These are phyloP conservation scores for Fomitiporia mediterranea DNA, from an alignment of 1,284 basidiomycete species.

Conservation along the genomic window DNA sequence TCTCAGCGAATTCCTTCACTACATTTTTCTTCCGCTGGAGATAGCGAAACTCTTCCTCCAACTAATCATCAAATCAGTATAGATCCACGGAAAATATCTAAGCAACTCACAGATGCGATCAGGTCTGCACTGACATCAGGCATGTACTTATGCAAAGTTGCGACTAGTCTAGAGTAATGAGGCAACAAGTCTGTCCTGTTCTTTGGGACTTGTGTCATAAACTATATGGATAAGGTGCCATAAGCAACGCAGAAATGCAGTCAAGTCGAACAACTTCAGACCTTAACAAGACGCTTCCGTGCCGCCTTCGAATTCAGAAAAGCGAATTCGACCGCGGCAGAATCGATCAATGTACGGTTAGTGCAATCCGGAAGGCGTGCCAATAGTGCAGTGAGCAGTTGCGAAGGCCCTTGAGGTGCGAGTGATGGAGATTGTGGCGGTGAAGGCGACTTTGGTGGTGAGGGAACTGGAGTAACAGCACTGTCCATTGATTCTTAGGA, in stretches of 20 bases:
- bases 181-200: constrained; percentile 89
- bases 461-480: constrained; percentile 56
- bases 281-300: constrained; percentile 84
- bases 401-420: constrained; percentile 84
- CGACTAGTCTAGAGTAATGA: constrained; percentile 88
- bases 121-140: constrained; percentile 86
- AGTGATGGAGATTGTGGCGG: constrained; percentile 63
- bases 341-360: constrained; percentile 89
- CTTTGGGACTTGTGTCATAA: constrained; percentile 81
- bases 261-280: constrained; percentile 28
- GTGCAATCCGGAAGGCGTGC: constrained; percentile 91
- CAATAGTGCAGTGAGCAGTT: constrained; percentile 88
- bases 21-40: constrained; percentile 93
- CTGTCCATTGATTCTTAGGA: constrained; percentile 29
- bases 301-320: constrained; percentile 96
- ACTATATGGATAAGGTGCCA: constrained; percentile 41
- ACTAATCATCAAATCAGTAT: constrained; percentile 42
- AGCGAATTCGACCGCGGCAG: constrained; percentile 93
- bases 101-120: constrained; percentile 62
- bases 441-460: constrained; percentile 57
- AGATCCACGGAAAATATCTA: neutral
- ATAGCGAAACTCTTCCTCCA: constrained; percentile 96
- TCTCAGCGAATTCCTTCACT: constrained; percentile 82
- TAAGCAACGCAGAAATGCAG: neutral
- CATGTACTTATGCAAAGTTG: constrained; percentile 89